These are phyloP conservation scores for Taphrina betulina DNA, from an alignment of 1,139 yeast species.

Conservation along the genomic window DNA sequence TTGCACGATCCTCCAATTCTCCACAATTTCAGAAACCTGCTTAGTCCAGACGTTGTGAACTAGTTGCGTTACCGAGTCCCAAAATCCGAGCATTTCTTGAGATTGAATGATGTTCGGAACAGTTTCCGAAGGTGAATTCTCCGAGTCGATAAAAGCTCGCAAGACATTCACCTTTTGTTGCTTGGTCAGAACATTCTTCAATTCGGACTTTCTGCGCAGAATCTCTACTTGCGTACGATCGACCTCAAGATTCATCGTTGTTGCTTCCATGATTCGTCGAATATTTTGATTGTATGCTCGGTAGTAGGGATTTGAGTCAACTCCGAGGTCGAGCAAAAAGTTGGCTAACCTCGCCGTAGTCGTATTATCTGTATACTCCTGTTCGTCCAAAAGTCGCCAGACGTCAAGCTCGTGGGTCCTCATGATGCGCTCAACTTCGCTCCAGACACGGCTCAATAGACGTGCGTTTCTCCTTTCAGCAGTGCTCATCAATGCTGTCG, in stretches of 20 bases:
- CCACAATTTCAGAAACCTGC: slow-evolving; percentile 6
- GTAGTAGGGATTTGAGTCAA: slow-evolving; percentile 60
- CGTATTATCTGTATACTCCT: slow-evolving; percentile 47
- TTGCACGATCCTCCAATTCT: slow-evolving; percentile 32
- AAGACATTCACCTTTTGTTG: not conserved
- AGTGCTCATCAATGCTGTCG: slow-evolving; percentile 22
- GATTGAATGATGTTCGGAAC: slow-evolving; percentile 1
- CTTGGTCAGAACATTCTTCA: not conserved
- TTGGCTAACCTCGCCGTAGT: slow-evolving; percentile 41
- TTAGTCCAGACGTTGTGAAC: slow-evolving; percentile 46
- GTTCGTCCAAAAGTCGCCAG: slow-evolving; percentile 57
- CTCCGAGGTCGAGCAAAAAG: slow-evolving; percentile 57
- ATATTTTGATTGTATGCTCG: slow-evolving; percentile 55
- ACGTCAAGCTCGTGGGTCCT: slow-evolving; percentile 62
- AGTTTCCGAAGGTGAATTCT: slow-evolving; percentile 13
- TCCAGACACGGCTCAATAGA: slow-evolving; percentile 58
- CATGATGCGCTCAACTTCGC: slow-evolving; percentile 63
- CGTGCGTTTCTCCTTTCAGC: slow-evolving; percentile 37
- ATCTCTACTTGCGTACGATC: slow-evolving; percentile 39
- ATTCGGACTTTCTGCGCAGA: slow-evolving; percentile 34
- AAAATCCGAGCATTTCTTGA: slow-evolving; percentile 51
- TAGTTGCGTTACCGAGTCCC: slow-evolving; percentile 53
- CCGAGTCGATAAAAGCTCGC: slow-evolving; percentile 1
- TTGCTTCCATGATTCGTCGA: slow-evolving; percentile 49
- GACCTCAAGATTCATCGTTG: slow-evolving; percentile 46